Evolutionary conservation across 2,329 filamentous ascomycete species (phyloP).

Genomic region (Trichoderma sp.): DNA sequence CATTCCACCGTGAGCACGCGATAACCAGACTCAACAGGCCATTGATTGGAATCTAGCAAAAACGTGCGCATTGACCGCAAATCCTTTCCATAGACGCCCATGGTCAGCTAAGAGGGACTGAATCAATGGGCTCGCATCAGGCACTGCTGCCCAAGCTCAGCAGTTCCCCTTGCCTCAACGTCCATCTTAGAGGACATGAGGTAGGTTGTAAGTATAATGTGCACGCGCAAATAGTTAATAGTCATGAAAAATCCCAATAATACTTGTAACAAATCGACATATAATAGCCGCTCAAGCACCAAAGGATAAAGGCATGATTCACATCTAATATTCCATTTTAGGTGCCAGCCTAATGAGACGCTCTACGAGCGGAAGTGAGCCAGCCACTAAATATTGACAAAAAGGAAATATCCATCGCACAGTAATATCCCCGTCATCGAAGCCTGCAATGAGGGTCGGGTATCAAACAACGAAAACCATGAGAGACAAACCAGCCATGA

Average conservation of each 20-base stretch:
- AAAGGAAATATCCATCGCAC: neutral
- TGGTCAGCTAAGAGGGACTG: neutral
- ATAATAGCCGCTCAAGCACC: neutral
- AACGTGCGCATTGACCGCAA: neutral
- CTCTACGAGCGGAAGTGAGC: neutral
- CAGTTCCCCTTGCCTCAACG: neutral
- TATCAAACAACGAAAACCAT: neutral
- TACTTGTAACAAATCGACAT: neutral
- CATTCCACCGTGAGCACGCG: neutral
- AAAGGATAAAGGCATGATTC: neutral
- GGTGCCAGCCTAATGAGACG: neutral
- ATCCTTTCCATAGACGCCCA: neutral
- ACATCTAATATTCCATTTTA: neutral
- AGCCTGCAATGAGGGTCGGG: neutral
- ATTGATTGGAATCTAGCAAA: neutral
- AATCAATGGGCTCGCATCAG: neutral
- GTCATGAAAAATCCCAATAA: neutral
- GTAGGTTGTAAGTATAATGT: neutral
- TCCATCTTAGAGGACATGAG: neutral
- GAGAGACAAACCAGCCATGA: neutral
- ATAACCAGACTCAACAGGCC: neutral
- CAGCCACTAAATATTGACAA: neutral
- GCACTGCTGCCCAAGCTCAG: neutral
- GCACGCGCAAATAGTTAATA: neutral
- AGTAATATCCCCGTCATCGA: neutral